Base-by-base conservation (phyloP, 2,329 filamentous ascomycete genomes). In the Zymoseptoria ardabiliae region DNA sequence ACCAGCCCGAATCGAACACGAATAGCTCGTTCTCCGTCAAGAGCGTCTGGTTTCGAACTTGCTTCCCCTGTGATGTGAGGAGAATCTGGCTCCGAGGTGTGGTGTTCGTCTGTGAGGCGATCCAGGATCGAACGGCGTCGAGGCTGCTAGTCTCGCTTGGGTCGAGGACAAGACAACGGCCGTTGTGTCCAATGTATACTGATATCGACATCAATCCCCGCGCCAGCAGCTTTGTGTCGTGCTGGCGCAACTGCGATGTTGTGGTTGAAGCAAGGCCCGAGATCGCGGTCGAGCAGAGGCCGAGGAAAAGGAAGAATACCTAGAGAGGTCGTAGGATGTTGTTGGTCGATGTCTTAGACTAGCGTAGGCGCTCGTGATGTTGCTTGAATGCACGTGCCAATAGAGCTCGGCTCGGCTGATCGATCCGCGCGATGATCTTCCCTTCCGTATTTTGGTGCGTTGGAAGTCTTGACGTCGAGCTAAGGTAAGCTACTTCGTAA, bases 111-210 rank as follows among this genome's bases (percentile, higher is more conserved):
- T 88, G 84, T 67, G 82, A 83, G 62, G 87, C 82, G 68, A 97
- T 87, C 85, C 90, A 94, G 74, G 82, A 78, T 75, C 89, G 90
- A 68, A 97, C 84, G 64, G 89, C 88, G 77, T 97, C 93, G 73
- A 96, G 82, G 60, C 87, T 88, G 68, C 83, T 81, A 76, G 93
- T 89, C 72, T 85, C 84, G 65, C 86, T 82, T 66, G 87, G 84
- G 77, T 96, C 90, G 74, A 89, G 83, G 74, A 86, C 82, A 73
- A 96, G 82, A 77, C 88, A 87, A 81, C 91, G 87, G 80, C 93
- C 93, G 76, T 89, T 91, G 79, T 96, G 92, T 82, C 91, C 91
- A 73, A 96, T 87, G 80, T 91, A 90, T 96, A 87, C 79, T 90
- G 86, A 58, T 74, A 93, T 85, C 79, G 90, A 89, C 91, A 96